Evolutionary conservation across 2,329 filamentous ascomycete species (phyloP).

Genomic region (Leptosphaerulina australis): DNA sequence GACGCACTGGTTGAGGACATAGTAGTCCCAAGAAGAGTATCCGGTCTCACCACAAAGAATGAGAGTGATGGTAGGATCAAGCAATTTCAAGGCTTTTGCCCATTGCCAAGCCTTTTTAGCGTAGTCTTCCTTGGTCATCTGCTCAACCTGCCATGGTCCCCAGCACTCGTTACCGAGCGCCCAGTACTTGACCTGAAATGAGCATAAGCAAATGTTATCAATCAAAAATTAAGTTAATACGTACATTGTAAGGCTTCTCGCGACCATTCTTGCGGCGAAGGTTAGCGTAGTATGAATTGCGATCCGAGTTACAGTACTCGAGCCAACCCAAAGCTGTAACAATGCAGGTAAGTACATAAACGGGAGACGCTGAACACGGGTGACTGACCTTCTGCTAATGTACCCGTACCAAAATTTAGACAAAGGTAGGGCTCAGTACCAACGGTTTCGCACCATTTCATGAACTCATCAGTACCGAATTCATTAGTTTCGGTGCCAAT

Average conservation of each 20-base stretch:
- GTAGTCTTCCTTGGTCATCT: constrained; percentile 73
- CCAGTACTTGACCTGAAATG: constrained; percentile 73
- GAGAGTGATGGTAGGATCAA: constrained; percentile 71
- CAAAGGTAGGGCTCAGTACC: constrained; percentile 79
- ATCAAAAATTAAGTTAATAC: not conserved
- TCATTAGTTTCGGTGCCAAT: constrained; percentile 75
- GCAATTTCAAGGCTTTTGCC: constrained; percentile 73
- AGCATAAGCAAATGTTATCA: constrained; percentile 4
- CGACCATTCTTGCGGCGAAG: constrained; percentile 76
- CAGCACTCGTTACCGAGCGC: constrained; percentile 78
- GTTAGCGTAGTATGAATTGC: constrained; percentile 81
- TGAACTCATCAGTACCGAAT: constrained; percentile 86
- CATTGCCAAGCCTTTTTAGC: constrained; percentile 72
- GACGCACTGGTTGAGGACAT: constrained; percentile 73
- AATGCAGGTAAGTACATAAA: constrained; percentile 36
- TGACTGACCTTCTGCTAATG: constrained; percentile 58
- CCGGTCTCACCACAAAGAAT: constrained; percentile 77
- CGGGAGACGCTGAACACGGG: not conserved
- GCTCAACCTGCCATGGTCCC: constrained; percentile 71
- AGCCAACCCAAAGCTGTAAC: constrained; percentile 71
- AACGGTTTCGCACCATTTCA: constrained; percentile 77
- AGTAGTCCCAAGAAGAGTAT: constrained; percentile 71
- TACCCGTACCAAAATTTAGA: constrained; percentile 79
- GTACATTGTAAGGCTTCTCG: constrained; percentile 73
- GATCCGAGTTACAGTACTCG: constrained; percentile 83